phyloP scores from a whole-genome alignment of 345 rosid genomes.

The Citrus medica region DNA sequence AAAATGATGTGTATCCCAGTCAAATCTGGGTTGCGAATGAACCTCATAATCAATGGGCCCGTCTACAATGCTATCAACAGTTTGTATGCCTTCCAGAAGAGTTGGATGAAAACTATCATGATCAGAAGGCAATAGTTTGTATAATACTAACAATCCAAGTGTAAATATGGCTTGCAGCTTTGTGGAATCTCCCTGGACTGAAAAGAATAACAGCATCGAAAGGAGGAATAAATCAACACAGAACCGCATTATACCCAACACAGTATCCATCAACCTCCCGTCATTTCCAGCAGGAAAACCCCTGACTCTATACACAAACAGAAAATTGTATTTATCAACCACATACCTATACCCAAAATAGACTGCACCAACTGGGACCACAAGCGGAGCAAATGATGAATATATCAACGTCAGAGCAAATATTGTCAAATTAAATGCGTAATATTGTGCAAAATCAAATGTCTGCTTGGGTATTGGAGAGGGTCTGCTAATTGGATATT shows the following conservation, averaged over 20 bases:
- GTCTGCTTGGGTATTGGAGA: slow-evolving; percentile 92
- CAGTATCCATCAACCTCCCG: slow-evolving; percentile 96
- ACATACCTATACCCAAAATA: slow-evolving; percentile 94
- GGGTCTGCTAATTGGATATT: slow-evolving; percentile 77
- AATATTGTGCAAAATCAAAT: slow-evolving; percentile 96
- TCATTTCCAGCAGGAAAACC: slow-evolving; percentile 98
- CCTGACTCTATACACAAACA: slow-evolving; percentile 83
- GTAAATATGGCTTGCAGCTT: slow-evolving; percentile 98
- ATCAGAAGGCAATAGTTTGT: slow-evolving; percentile 83
- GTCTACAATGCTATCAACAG: slow-evolving; percentile 69
- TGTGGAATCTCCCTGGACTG: slow-evolving; percentile 86
- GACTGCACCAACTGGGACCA: slow-evolving; percentile 90
- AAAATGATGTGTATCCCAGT: slow-evolving; percentile 70
- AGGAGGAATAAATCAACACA: slow-evolving; percentile 85
- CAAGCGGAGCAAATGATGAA: slow-evolving; percentile 86
- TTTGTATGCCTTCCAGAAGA: slow-evolving; percentile 68
- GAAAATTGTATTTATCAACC: slow-evolving; percentile 95
- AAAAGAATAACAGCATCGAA: slow-evolving; percentile 81
- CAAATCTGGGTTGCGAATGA: slow-evolving; percentile 84
- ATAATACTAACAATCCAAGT: slow-evolving; percentile 75
- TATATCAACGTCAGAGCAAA: slow-evolving; percentile 91
- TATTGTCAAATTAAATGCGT: slow-evolving; percentile 91
- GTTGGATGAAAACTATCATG: slow-evolving; percentile 61
- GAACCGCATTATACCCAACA: slow-evolving; percentile 75
- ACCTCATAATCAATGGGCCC: slow-evolving; percentile 88